A percentile compares a stretch with the other conserved stretches of the same genome.
phyloP scores from a whole-genome alignment of 257 asterid genomes.

The Marsdenia floribunda region DNA sequence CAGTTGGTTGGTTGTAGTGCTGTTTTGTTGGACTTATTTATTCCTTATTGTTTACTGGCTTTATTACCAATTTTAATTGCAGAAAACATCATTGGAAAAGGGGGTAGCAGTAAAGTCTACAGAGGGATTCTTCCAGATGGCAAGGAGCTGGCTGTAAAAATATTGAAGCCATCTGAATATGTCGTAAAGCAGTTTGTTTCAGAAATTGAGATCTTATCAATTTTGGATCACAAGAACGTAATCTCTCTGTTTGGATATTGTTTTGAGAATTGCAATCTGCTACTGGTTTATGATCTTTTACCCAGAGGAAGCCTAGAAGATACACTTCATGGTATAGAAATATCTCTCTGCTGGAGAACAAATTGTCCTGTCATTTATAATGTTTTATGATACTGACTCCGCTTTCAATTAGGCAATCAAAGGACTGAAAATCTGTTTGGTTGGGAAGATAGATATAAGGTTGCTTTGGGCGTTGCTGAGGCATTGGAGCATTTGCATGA shows the following conservation, averaged over 20 bases:
- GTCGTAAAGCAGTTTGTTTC: constrained; percentile 64
- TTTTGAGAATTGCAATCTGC: constrained; percentile 51
- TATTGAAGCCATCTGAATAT: constrained; percentile 66
- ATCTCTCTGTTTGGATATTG: constrained; percentile 75
- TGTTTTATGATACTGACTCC: constrained; percentile 15
- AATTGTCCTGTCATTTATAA: constrained; percentile 4
- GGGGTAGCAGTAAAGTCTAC: constrained; percentile 88
- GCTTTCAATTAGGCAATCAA: constrained; percentile 37
- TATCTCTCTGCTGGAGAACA: constrained; percentile 17
- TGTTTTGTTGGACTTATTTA: not conserved
- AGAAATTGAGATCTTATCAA: constrained; percentile 62
- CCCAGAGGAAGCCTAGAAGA: constrained; percentile 92
- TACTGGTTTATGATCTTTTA: constrained; percentile 76
- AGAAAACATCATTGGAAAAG: constrained; percentile 79
- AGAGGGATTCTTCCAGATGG: constrained; percentile 64
- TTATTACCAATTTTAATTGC: constrained; percentile 18
- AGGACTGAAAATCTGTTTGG: constrained; percentile 37
- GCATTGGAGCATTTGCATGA: constrained; percentile 73
- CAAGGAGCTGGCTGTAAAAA: constrained; percentile 67
- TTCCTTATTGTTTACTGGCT: constrained; percentile 7
- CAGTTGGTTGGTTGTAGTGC: not conserved
- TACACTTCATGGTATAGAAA: constrained; percentile 67
- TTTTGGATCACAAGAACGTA: constrained; percentile 67
- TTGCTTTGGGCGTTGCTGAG: constrained; percentile 86
- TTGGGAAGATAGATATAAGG: constrained; percentile 75